A percentile compares a stretch with the other conserved stretches of the same genome.
phyloP scores from a whole-genome alignment of 148 eudicot genomes.

The Oxyria digyna region DNA sequence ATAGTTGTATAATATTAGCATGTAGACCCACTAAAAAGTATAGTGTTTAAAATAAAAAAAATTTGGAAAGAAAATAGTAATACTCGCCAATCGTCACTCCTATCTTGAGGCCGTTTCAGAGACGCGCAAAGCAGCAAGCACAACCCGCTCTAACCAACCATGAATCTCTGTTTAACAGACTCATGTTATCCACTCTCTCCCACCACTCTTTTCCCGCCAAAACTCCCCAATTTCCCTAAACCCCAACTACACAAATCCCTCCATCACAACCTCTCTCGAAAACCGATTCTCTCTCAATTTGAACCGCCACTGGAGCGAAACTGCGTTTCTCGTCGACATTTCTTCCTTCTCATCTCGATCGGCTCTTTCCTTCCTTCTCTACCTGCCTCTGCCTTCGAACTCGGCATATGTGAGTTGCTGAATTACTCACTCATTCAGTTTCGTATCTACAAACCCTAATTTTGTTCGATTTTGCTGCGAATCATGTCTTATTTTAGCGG shows the following conservation, averaged over 20 bases:
- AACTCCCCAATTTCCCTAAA: too few relatives aligned
- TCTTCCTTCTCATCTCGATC: conserved; percentile 24
- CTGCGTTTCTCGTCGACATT: conserved; percentile 23
- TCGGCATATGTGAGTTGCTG: conserved; percentile 35
- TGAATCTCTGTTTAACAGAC: background rate
- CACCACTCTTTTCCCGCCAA: conserved; percentile 3
- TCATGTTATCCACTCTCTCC: background rate
- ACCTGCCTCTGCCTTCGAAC: conserved; percentile 28
- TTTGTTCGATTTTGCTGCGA: background rate
- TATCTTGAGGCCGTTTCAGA: background rate
- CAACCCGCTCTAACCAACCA: background rate
- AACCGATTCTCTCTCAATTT: conserved; percentile 3
- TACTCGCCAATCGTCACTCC: background rate
- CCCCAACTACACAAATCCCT: background rate
- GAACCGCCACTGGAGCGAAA: conserved; percentile 3
- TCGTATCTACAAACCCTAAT: background rate
- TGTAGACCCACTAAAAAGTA: too few relatives aligned
- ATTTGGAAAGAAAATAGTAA: too few relatives aligned
- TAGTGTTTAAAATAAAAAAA: too few relatives aligned
- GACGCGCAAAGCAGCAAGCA: background rate
- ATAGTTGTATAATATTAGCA: too few relatives aligned
- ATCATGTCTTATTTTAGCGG: conserved; percentile 34
- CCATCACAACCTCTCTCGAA: background rate
- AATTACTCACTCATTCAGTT: background rate
- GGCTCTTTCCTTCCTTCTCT: conserved; percentile 16